These are phyloP conservation scores for Porphyrellus cyaneotinctus DNA, from an alignment of 768 basidiomycete genomes.

Conservation along the genomic window DNA sequence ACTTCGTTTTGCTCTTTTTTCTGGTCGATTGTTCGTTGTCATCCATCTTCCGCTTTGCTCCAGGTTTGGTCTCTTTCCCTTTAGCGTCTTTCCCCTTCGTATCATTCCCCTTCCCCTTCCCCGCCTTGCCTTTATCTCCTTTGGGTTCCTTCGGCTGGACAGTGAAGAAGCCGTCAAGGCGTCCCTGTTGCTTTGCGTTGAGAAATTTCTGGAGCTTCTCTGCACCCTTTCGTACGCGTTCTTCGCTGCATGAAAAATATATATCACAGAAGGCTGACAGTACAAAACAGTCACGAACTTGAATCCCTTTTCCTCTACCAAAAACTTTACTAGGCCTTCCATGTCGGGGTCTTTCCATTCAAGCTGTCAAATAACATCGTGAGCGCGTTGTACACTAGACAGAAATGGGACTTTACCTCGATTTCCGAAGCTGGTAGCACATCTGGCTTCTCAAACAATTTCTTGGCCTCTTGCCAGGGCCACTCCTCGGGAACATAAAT, in stretches of 20 bases:
- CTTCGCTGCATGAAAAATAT: conserved; percentile 59
- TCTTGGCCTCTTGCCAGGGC: conserved; percentile 95
- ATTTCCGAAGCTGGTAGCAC: conserved; percentile 82
- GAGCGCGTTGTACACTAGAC: background rate
- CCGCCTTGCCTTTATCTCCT: conserved; percentile 42
- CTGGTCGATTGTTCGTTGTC: conserved; percentile 30
- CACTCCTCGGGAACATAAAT: conserved; percentile 87
- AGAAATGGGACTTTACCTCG: conserved; percentile 51
- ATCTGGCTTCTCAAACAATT: conserved; percentile 85
- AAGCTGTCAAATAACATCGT: conserved; percentile 45
- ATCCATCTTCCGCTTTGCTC: conserved; percentile 28
- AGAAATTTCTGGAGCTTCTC: conserved; percentile 88
- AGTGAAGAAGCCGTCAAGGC: conserved; percentile 93
- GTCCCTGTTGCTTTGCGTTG: conserved; percentile 90
- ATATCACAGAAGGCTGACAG: background rate
- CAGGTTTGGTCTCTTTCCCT: conserved; percentile 12
- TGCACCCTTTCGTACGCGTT: conserved; percentile 91
- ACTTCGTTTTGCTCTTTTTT: conserved; percentile 44
- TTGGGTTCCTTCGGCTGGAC: conserved; percentile 59
- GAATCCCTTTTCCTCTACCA: conserved; percentile 95
- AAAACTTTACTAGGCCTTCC: conserved; percentile 89
- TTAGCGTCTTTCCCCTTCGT: conserved; percentile 43
- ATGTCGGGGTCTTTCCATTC: conserved; percentile 94
- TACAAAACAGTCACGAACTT: conserved; percentile 48
- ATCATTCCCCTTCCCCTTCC: conserved; percentile 37